phyloP scores from a whole-genome alignment of 129 eudicot species.

The Tagetes erecta region DNA sequence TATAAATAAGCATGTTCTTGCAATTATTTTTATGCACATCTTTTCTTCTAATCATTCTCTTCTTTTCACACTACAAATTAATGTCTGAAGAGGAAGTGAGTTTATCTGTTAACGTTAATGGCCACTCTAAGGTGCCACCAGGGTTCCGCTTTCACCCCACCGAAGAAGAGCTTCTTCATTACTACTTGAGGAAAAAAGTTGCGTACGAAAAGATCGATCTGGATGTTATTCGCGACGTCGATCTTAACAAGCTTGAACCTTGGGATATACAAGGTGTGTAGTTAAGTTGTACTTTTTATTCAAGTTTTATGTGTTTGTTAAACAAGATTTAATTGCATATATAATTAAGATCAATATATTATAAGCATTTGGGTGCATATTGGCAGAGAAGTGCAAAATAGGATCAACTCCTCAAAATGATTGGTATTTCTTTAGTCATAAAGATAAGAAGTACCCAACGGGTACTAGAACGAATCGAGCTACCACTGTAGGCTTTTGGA shows the following conservation, averaged over 20 bases:
- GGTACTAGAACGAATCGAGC: conserved; percentile 73
- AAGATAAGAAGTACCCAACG: conserved; percentile 70
- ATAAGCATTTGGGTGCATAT: conserved; percentile 17
- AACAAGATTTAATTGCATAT: too few relatives aligned
- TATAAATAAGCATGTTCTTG: conserved; percentile 41
- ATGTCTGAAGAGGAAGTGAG: conserved; percentile 44
- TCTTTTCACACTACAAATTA: conserved; percentile 1
- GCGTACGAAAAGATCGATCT: conserved; percentile 62
- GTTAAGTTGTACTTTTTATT: neutral
- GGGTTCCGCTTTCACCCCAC: conserved; percentile 75
- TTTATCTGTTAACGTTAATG: conserved; percentile 57
- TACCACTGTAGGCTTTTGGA: conserved; percentile 70
- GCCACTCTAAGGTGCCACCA: conserved; percentile 68
- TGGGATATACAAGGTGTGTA: conserved; percentile 79
- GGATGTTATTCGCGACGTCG: conserved; percentile 79
- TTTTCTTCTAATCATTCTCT: conserved; percentile 24
- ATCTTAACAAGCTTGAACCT: conserved; percentile 85
- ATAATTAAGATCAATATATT: neutral
- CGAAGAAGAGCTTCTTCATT: conserved; percentile 67
- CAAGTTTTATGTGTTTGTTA: neutral
- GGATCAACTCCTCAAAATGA: conserved; percentile 80
- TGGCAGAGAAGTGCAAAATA: conserved; percentile 62
- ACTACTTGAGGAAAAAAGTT: conserved; percentile 63
- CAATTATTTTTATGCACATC: conserved; percentile 36
- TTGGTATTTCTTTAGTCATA: conserved; percentile 78